phyloP scores from a whole-genome alignment of 169 alveolate species.

The Plasmodium cynomolgi region DNA sequence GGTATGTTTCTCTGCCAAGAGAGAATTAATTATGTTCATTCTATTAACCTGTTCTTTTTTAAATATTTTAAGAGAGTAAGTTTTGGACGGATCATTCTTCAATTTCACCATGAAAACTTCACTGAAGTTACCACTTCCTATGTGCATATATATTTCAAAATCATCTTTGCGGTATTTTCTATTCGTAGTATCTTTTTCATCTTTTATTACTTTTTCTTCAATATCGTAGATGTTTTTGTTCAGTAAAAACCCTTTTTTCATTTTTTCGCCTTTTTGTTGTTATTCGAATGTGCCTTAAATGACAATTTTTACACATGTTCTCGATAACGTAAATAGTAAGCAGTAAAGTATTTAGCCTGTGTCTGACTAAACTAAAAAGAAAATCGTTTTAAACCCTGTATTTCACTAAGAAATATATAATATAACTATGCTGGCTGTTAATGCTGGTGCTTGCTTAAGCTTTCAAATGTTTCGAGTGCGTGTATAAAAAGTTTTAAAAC shows the following conservation, averaged over 20 bases:
- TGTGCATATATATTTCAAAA: conserved; percentile 83
- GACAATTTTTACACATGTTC: not conserved
- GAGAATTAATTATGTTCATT: conserved; percentile 77
- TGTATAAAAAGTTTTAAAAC: not conserved
- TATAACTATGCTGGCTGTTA: not conserved
- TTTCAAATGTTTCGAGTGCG: not conserved
- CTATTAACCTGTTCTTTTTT: conserved; percentile 81
- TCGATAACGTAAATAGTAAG: conserved; percentile 14
- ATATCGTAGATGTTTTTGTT: conserved; percentile 52
- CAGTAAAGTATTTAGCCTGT: not conserved
- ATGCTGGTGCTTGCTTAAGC: not conserved
- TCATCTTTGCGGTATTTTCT: conserved; percentile 80
- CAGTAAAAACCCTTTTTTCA: conserved; percentile 67
- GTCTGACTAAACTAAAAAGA: conserved; percentile 24
- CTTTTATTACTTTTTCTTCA: conserved; percentile 54
- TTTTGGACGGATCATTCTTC: conserved; percentile 78
- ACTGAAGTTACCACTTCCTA: conserved; percentile 88
- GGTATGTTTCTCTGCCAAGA: conserved; percentile 83
- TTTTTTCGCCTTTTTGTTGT: conserved; percentile 33
- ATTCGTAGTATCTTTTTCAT: conserved; percentile 16
- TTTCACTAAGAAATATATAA: conserved; percentile 2
- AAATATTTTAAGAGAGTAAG: conserved; percentile 86
- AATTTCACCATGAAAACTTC: conserved; percentile 87
- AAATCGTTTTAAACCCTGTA: not conserved
- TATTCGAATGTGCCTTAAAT: not conserved